phyloP scores from a whole-genome alignment of 2,329 filamentous ascomycete genomes.

The Raffaelea deltoideospora region DNA sequence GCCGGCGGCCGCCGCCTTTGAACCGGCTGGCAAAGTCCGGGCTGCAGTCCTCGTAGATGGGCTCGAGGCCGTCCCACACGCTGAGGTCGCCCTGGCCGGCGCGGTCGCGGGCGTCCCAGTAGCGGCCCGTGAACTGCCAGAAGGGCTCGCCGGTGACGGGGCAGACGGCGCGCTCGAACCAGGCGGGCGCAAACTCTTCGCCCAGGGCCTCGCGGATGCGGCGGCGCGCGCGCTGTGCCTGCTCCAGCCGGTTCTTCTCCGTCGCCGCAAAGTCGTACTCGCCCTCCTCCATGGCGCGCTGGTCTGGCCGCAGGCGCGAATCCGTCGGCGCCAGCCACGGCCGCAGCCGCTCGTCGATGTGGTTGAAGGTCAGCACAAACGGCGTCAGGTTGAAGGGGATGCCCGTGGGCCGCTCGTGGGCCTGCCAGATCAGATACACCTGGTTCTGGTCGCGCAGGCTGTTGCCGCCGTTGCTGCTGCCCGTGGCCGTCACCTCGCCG shows the following conservation, averaged over 20 bases:
- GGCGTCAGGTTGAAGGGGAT: conserved; percentile 97
- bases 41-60: too few relatives aligned
- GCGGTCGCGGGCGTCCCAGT: conserved; percentile 63
- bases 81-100: conserved; percentile 43
- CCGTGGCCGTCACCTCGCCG: conserved; percentile 16
- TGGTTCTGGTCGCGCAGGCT: conserved; percentile 50
- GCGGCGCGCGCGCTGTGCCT: conserved; percentile 70
- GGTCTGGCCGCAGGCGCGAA: conserved; percentile 81
- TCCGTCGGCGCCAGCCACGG: conserved; percentile 80
- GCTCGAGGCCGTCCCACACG: conserved; percentile 59
- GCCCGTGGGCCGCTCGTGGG: conserved; percentile 60
- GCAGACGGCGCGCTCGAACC: conserved; percentile 65
- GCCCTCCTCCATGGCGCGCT: conserved; percentile 97
- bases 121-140: conserved; percentile 79
- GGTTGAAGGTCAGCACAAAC: conserved; percentile 89
- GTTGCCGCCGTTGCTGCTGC: conserved; percentile 25
- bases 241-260: conserved; percentile 90
- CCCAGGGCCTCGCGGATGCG: conserved; percentile 59
- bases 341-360: conserved; percentile 66
- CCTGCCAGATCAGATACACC: conserved; percentile 88
- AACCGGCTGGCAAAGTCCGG: too few relatives aligned
- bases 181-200: conserved; percentile 69
- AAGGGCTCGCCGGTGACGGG: conserved; percentile 74
- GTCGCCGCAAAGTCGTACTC: conserved; percentile 83
- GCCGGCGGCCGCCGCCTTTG: too few relatives aligned